Conservation (phyloP, 1,284 basidiomycete species). For the Apiotrichum sp. region DNA sequence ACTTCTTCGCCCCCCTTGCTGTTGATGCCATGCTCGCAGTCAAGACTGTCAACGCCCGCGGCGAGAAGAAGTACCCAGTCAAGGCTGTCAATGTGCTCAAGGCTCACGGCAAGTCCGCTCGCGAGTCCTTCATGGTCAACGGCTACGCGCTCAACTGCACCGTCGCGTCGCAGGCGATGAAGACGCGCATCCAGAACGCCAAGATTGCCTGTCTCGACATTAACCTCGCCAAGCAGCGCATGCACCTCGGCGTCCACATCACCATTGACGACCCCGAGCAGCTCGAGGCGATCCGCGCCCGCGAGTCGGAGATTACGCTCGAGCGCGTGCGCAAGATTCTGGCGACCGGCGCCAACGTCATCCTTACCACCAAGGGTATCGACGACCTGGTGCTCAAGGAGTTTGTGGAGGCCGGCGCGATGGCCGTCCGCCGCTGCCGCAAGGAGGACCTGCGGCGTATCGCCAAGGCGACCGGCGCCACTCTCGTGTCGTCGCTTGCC, state of each 20-base stretch:
- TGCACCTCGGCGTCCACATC: constrained; percentile 98
- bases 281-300: constrained; percentile 89
- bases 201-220: constrained; percentile 99
- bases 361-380: constrained; percentile 97
- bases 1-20: constrained; percentile 95
- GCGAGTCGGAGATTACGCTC: constrained; percentile 93
- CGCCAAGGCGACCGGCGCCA: constrained; percentile 94
- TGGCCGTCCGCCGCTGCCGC: constrained; percentile 94
- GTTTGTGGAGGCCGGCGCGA: constrained; percentile 97
- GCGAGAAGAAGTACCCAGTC: constrained; percentile 98
- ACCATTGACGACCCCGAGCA: constrained; percentile 95
- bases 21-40: constrained; percentile 99
- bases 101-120: constrained; percentile 92
- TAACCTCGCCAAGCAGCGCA: constrained; percentile 92
- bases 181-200: constrained; percentile 83
- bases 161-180: constrained; percentile 99
- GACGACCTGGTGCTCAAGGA: constrained; percentile 98
- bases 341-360: constrained; percentile 91
- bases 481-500: constrained; percentile 84
- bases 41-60: constrained; percentile 86
- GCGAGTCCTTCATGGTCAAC: constrained; percentile 90
- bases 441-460: constrained; percentile 97
- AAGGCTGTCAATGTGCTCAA: constrained; percentile 99
- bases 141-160: constrained; percentile 99
- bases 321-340: constrained; percentile 96